Percentiles rank a stretch among this genome's conserved stretches.
These are phyloP conservation scores for Penicillium brevicompactum DNA, from an alignment of 2,329 filamentous ascomycete species.

Conservation along the genomic window DNA sequence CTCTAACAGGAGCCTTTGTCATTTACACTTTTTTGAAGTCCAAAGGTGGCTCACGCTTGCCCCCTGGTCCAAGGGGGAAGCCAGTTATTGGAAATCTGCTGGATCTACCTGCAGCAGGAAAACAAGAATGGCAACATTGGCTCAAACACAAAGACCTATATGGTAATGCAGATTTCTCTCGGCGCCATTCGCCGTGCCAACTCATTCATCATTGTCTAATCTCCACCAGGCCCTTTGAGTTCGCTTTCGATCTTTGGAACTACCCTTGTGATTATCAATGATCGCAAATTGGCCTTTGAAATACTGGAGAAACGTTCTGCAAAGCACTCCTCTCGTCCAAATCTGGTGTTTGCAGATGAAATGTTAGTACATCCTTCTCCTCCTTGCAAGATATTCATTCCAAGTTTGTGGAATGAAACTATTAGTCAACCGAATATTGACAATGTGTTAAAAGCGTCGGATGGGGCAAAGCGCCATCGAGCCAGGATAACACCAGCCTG, in stretches of 20 bases:
- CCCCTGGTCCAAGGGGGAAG: slow-evolving; percentile 2
- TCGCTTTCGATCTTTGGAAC: slow-evolving; percentile 47
- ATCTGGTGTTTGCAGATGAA: slow-evolving; percentile 29
- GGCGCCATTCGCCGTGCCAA: background rate
- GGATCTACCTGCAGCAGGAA: background rate
- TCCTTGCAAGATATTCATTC: background rate
- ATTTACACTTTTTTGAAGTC: background rate
- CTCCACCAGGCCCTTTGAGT: slow-evolving; percentile 27
- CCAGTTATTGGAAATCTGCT: slow-evolving; percentile 4
- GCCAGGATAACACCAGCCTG: slow-evolving; percentile 3
- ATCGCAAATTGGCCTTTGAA: slow-evolving; percentile 37
- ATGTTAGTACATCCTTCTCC: background rate
- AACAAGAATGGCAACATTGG: slow-evolving; percentile 4
- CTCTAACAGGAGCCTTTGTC: background rate
- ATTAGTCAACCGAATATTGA: background rate
- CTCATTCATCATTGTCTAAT: background rate
- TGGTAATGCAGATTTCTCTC: background rate
- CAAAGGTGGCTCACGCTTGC: background rate
- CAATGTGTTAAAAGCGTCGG: background rate
- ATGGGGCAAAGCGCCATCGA: background rate
- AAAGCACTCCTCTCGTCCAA: slow-evolving; percentile 41
- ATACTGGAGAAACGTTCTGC: slow-evolving; percentile 41
- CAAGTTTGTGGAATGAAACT: background rate
- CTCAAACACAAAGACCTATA: background rate
- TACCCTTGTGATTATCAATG: slow-evolving; percentile 47